A percentile compares a stretch with the other conserved stretches of the same genome.
Conservation (phyloP, 768 basidiomycete species). For the Russula brevipes region DNA sequence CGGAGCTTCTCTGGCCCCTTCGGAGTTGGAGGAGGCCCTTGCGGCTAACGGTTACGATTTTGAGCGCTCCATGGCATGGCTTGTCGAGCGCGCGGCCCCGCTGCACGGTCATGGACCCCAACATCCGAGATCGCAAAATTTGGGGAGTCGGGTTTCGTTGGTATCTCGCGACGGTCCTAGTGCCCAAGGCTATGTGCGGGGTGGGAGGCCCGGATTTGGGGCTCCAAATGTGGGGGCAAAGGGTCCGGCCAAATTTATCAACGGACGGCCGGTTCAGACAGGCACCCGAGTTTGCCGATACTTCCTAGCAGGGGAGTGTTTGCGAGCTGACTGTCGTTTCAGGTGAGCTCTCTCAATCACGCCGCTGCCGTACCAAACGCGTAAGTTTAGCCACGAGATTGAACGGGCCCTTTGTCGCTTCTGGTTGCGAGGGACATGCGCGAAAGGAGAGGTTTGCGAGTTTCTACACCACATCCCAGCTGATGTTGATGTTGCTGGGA, state of each 20-base stretch:
- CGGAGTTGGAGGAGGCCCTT: conserved; percentile 91
- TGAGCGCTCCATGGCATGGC: conserved; percentile 91
- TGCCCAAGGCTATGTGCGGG: conserved; percentile 32
- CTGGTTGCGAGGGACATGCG: conserved; percentile 96
- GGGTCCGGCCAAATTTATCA: conserved; percentile 38
- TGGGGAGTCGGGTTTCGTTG: conserved; percentile 64
- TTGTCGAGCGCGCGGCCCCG: conserved; percentile 68
- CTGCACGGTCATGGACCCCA: conserved; percentile 36
- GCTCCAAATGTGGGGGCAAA: conserved; percentile 27
- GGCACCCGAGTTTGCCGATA: conserved; percentile 90
- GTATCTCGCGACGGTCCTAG: conserved; percentile 51
- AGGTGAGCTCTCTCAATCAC: conserved; percentile 51
- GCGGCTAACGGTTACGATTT: conserved; percentile 88
- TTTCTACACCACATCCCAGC: conserved; percentile 90
- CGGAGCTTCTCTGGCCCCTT: conserved; percentile 80
- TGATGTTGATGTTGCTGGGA: conserved; percentile 70
- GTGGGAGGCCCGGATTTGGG: conserved; percentile 39
- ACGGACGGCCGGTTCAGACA: conserved; percentile 52
- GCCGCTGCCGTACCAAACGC: conserved; percentile 13
- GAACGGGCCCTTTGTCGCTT: conserved; percentile 94
- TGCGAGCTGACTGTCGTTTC: conserved; percentile 95
- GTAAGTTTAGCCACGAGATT: conserved; percentile 70
- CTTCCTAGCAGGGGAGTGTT: conserved; percentile 93
- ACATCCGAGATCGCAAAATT: conserved; percentile 50
- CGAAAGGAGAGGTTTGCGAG: conserved; percentile 94